phyloP scores from a whole-genome alignment of 1,139 yeast species.

The Yamadazyma mexicana region DNA sequence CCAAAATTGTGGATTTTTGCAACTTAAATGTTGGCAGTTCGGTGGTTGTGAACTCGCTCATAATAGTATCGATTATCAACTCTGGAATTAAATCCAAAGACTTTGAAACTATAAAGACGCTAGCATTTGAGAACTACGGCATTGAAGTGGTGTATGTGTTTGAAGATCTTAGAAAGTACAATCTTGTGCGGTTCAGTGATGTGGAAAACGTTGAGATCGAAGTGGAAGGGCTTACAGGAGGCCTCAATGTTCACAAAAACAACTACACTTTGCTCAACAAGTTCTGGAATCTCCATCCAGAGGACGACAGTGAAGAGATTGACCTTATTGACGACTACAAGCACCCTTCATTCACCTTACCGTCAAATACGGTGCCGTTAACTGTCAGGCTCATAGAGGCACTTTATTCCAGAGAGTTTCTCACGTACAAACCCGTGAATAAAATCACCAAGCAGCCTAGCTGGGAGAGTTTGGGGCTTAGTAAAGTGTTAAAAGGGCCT shows the following conservation, averaged over 20 bases:
- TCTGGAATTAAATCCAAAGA: slow-evolving; percentile 68
- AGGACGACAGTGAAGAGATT: slow-evolving; percentile 16
- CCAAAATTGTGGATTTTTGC: slow-evolving; percentile 49
- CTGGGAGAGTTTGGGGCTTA: slow-evolving; percentile 44
- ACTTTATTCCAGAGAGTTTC: slow-evolving; percentile 47
- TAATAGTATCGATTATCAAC: slow-evolving; percentile 57
- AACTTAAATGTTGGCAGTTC: slow-evolving; percentile 34
- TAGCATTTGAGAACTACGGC: slow-evolving; percentile 61
- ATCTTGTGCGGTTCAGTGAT: slow-evolving; percentile 26
- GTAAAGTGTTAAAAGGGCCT: slow-evolving; percentile 40
- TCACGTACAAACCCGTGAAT: slow-evolving; percentile 42
- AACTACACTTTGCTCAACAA: slow-evolving; percentile 42
- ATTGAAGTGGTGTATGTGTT: slow-evolving; percentile 38
- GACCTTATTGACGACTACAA: slow-evolving; percentile 27
- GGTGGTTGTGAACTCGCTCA: slow-evolving; percentile 48
- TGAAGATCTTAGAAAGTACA: slow-evolving; percentile 25
- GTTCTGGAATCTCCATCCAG: slow-evolving; percentile 49
- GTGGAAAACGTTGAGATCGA: slow-evolving; percentile 18
- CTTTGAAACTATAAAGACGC: slow-evolving; percentile 47
- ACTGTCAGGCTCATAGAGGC: slow-evolving; percentile 50
- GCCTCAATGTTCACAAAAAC: slow-evolving; percentile 29
- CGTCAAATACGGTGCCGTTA: slow-evolving; percentile 54
- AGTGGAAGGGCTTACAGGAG: slow-evolving; percentile 35
- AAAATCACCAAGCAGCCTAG: slow-evolving; percentile 41
- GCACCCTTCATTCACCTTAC: slow-evolving; percentile 52